Base-by-base conservation (phyloP, 495 filamentous ascomycete genomes). In the Podospora bellae-mahoneyi region DNA sequence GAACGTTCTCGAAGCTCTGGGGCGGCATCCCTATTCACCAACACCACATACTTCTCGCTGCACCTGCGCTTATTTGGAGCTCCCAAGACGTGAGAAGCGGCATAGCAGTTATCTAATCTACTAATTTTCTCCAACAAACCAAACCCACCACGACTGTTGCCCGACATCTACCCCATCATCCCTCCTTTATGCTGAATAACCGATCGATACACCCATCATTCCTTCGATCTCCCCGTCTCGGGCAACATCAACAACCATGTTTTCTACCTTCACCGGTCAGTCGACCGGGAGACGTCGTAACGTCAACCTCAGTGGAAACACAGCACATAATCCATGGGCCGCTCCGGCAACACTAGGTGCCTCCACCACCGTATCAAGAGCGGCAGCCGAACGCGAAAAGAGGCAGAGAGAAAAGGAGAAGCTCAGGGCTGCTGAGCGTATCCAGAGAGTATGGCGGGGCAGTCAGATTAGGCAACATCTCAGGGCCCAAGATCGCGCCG, bases 281-380 rank as follows among this genome's bases (percentile, higher is more conserved):
- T 90, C 93, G 72, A 88, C 93, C 71, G 90, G 90, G 66, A 89
- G 89, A 62, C 90, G 95, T 64, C 39, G 39, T 6, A 92, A 97
- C 76, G 92, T 99, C 71, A 97, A 99, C 78, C 89, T 99, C 67
- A 94, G 92, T 63, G 96, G 94, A 71, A 91, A 94, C 69, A 75
- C 71, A 56, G 86, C 88, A 72, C 82, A 78, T 65, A 92, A 95
- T 78, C 89, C 91, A 30, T 92, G 93, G 78, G 87, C 89, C 68
- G 80, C 86, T 75, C 69, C 76, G 5, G 77, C 83, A 1, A 69
- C 74, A 16, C 78, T 85, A 10, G 90, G 90, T 20, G 83, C 88
- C 3, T 91, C 92, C 67, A 89, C 88, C 73, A 90, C 94, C 0
- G 84, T 98, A 16, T 90, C 90, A 28, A 86, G 90, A 69, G 96